Evolutionary conservation across 202 grass and related monocot genomes (phyloP).

Genomic region (Zoysia matrella): DNA sequence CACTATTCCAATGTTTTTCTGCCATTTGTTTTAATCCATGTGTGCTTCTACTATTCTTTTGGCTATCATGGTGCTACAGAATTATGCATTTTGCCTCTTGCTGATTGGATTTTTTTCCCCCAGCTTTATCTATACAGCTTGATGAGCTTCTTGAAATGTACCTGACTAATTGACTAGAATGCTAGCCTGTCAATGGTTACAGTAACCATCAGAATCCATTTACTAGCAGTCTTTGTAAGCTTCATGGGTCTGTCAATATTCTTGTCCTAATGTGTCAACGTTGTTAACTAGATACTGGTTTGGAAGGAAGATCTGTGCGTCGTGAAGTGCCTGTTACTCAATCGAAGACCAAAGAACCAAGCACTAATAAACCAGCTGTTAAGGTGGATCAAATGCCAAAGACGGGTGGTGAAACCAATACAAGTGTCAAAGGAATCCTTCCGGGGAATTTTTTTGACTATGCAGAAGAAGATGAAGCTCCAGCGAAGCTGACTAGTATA

Average conservation of each 20-base stretch:
- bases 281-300: slow-evolving; percentile 46
- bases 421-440: slow-evolving; percentile 51
- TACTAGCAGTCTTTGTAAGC: slow-evolving; percentile 3
- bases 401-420: slow-evolving; percentile 28
- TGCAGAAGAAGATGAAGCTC: slow-evolving; percentile 44
- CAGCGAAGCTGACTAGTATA: slow-evolving; percentile 39
- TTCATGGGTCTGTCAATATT: slow-evolving; percentile 15
- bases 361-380: slow-evolving; percentile 38
- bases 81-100: background rate
- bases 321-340: slow-evolving; percentile 45
- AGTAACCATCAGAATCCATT: background rate
- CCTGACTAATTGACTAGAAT: background rate
- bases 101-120: background rate
- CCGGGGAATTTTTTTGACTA: slow-evolving; percentile 66
- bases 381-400: slow-evolving; percentile 42
- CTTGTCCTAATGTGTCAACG: slow-evolving; percentile 21
- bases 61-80: too few species aligned
- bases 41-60: background rate
- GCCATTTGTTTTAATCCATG: background rate
- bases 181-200: too few species aligned
- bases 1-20: background rate
- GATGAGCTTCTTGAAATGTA: background rate
- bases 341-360: slow-evolving; percentile 39
- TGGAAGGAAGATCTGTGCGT: background rate
- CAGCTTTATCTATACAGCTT: background rate